Conservation (phyloP, 441 rosid species). For the Syzygium syzygioides region DNA sequence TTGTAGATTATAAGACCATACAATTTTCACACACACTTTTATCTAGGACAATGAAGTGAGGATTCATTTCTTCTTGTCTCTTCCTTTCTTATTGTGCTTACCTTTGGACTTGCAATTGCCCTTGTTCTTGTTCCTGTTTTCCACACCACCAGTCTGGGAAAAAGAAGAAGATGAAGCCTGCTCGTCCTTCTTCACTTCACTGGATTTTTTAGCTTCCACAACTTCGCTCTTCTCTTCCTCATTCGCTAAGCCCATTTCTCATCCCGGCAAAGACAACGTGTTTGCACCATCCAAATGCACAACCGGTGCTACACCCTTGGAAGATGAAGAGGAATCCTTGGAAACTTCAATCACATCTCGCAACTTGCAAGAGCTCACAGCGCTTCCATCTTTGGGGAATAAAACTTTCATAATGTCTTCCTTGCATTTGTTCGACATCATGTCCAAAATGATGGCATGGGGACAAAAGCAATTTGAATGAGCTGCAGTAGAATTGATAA, state of each 20-base stretch:
- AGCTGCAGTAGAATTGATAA: background rate
- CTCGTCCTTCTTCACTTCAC: background rate
- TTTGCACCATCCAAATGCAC: background rate
- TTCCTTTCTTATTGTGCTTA: too few relatives aligned
- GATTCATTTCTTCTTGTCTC: too few relatives aligned
- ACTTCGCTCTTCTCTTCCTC: background rate
- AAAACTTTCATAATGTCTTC: slow-evolving; percentile 18
- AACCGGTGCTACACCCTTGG: background rate
- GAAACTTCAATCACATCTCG: background rate
- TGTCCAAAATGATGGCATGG: slow-evolving; percentile 28
- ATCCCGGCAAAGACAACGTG: background rate
- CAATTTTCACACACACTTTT: too few relatives aligned
- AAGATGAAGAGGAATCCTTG: background rate
- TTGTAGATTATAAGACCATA: too few relatives aligned
- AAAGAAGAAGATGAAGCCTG: too few relatives aligned
- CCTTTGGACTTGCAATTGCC: too few relatives aligned
- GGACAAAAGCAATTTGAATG: background rate
- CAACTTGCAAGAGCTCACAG: background rate
- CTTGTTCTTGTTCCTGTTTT: too few relatives aligned
- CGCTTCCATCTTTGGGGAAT: slow-evolving; percentile 8
- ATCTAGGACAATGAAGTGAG: too few relatives aligned
- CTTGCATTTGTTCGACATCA: slow-evolving; percentile 14
- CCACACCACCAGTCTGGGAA: too few relatives aligned
- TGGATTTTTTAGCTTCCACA: background rate
- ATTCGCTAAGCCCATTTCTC: background rate